Evolutionary conservation across 257 asterid genomes (phyloP), one percentile per base, ranked within the genome.

Genomic region (Solanum ossicruentum): DNA sequence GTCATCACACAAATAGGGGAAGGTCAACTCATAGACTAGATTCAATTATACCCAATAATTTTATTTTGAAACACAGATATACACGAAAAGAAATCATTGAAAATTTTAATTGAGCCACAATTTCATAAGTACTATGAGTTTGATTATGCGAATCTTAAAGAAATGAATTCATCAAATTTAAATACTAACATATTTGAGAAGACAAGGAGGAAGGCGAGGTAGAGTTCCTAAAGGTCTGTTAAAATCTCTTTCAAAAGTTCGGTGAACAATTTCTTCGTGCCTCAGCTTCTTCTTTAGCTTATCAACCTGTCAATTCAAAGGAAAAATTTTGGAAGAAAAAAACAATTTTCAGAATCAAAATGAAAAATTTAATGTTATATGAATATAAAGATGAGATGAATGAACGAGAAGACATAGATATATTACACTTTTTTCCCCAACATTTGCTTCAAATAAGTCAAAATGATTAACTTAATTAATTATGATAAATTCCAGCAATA

Each of bases 171-270:
- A 28, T 28, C 32, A 28, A 28, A 28, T 28, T 28, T 28, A 28
- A 28, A 5, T 75, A 84, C 92, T 91, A 83, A 94, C 99, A 87
- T 86, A 85, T 92, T 90, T 97, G 83, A 98, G 97, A 87, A 95
- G 99, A 91, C 91, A 94, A 52, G 99, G 93, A 75, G 99, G 99
- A 12, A 95, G 97, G 65, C 99, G 99, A 39, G 99, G 99, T 45
- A 95, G 89, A 81, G 97, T 88, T 26, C 99, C 99, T 45, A 95
- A 91, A 15, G 99, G 98, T 87, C 99, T 91, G 67, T 83, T 91
- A 87, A 94, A 91, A 70, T 98, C 97, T 89, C 97, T 93, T 86
- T 94, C 93, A 86, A 95, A 80, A 81, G 97, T 98, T 87, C 93
- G 89, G 84, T 94, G 97, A 61, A 95, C 95, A 91, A 93, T 95